Evolutionary conservation across 2,329 filamentous ascomycete species (phyloP), one percentile per base, ranked within the genome.

Genomic region (Colletotrichum sp.): DNA sequence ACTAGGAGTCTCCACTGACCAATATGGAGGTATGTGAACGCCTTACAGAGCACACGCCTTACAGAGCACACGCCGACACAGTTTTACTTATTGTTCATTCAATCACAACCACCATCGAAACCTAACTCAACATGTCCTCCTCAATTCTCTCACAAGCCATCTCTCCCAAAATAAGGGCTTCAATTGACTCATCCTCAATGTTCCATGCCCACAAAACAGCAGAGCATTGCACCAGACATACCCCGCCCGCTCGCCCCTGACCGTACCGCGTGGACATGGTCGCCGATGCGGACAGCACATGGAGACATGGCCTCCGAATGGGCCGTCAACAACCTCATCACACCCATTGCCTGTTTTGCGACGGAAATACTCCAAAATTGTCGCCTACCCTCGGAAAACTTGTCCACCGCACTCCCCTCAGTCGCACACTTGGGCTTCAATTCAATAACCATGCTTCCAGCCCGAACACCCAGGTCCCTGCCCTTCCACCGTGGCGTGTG

Each of bases 301-400:
- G 44, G 44, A 52, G 52, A 59, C 49, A n/a, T 70, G 75, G 75
- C 39, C 75, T 70, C 21, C n/a, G 5, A 71, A 62, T 32, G 26
- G 75, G 72, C 72, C 75, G 72, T 75, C 72, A 71, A 70, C 66
- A 26, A 52, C 75, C 49, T 75, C 66, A 67, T 59, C 66, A 62
- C 52, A 62, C 36, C 21, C 26, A 8, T 12, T 57, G 24, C 49
- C 60, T 28, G 26, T 26, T 62, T 55, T 32, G 28, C 26, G 6
- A 39, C n/a, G 28, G 21, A 32, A 12, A 68, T 65, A n/a, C 68
- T 36, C 16, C 36, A 34, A 34, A 66, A 21, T 9, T 24, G 32
- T 18, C 36, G 8, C 39, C 21, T 59, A 21, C 44, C 26, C 55
- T 59, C 24, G 24, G 55, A 8, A 59, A 18, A 59, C 24, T 21